These are phyloP conservation scores for Colletotrichum sp. DNA, from an alignment of 2,329 filamentous ascomycete species.

Conservation along the genomic window DNA sequence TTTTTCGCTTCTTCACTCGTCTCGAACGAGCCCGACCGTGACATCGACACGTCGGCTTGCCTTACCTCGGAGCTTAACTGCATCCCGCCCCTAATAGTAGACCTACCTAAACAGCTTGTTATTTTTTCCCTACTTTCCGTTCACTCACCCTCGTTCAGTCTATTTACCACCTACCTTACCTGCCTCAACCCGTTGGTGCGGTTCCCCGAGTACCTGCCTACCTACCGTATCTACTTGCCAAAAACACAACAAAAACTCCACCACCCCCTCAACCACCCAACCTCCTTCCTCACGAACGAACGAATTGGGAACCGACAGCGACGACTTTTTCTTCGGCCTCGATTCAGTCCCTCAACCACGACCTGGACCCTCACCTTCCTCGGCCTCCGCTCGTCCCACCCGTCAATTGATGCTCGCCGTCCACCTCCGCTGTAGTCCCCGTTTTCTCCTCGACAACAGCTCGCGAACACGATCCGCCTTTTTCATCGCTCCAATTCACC, in stretches of 20 bases:
- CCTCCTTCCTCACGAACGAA: slow-evolving; percentile 2
- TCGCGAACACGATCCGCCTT: not conserved
- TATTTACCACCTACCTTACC: not conserved
- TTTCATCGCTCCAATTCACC: slow-evolving; percentile 22
- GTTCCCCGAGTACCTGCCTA: not conserved
- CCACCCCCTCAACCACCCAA: not conserved
- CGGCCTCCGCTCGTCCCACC: not conserved
- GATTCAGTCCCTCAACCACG: not conserved
- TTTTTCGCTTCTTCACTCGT: slow-evolving; percentile 2
- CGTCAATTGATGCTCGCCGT: slow-evolving; percentile 25
- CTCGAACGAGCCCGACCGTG: slow-evolving; percentile 1
- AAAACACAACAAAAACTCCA: not conserved
- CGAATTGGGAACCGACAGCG: not conserved
- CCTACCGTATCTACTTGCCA: not conserved
- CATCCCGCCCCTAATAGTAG: slow-evolving; percentile 17
- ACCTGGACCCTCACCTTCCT: slow-evolving; percentile 6
- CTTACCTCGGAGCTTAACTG: slow-evolving; percentile 1
- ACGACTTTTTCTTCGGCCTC: not conserved
- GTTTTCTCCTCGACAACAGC: not conserved
- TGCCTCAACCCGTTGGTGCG: not conserved
- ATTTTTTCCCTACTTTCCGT: not conserved
- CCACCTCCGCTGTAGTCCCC: slow-evolving; percentile 21
- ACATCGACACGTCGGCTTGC: not conserved
- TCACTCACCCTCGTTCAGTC: slow-evolving; percentile 17
- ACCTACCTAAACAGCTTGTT: not conserved